phyloP scores from a whole-genome alignment of 164 flowering plant genomes.

The Kingdonia uniflora region DNA sequence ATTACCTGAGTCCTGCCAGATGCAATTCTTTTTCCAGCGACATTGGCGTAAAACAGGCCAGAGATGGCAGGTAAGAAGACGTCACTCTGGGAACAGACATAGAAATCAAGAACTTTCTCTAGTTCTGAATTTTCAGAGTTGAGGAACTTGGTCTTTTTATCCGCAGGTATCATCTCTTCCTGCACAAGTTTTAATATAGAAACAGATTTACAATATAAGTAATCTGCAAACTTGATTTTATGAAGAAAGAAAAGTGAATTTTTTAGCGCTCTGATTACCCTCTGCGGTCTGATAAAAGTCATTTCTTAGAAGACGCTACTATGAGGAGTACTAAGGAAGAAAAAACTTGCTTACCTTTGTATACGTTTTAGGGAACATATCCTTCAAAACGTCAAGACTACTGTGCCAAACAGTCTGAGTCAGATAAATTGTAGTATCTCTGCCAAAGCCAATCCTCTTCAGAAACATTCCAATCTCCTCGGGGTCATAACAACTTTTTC shows the following conservation, averaged over 20 bases:
- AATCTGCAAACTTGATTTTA: too few relatives aligned
- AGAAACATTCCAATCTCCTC: conserved; percentile 63
- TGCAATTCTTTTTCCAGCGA: conserved; percentile 74
- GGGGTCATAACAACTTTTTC: conserved; percentile 59
- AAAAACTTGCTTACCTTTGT: conserved; percentile 50
- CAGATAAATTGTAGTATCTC: conserved; percentile 65
- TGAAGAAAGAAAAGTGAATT: too few relatives aligned
- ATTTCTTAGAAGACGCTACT: too few relatives aligned
- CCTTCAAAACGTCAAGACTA: conserved; percentile 64
- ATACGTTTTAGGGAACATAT: conserved; percentile 70
- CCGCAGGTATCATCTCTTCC: conserved; percentile 76
- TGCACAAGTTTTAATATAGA: conserved; percentile 25
- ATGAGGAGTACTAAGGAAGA: background rate
- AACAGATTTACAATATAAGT: background rate
- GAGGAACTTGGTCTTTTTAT: conserved; percentile 53
- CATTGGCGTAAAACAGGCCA: conserved; percentile 75
- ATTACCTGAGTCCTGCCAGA: conserved; percentile 57
- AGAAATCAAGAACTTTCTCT: conserved; percentile 75
- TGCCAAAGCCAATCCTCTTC: conserved; percentile 56
- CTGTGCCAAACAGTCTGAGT: conserved; percentile 75
- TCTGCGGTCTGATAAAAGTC: too few relatives aligned
- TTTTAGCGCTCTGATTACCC: too few relatives aligned
- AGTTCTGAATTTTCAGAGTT: conserved; percentile 34
- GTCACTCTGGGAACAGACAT: conserved; percentile 77
- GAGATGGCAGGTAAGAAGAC: conserved; percentile 91